phyloP scores from a whole-genome alignment of 495 filamentous ascomycete genomes.

The Penicillium chermesinum region DNA sequence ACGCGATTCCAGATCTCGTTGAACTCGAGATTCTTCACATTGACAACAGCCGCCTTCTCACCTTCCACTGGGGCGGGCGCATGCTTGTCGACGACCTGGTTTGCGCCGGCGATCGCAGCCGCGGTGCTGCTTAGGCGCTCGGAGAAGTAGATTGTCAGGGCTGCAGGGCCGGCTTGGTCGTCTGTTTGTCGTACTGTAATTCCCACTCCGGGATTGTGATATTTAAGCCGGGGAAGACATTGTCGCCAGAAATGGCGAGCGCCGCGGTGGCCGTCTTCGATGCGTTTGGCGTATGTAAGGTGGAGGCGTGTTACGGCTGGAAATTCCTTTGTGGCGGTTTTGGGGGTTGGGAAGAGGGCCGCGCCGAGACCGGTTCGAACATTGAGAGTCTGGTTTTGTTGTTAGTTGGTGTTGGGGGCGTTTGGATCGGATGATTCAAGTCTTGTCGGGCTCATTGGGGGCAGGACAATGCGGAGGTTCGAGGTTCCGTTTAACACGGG shows the following conservation, averaged over 20 bases:
- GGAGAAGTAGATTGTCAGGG: conserved; percentile 73
- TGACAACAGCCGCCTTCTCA: conserved; percentile 33
- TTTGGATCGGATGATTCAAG: not conserved
- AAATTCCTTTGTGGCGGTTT: conserved; percentile 44
- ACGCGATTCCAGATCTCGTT: conserved; percentile 64
- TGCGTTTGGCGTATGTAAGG: conserved; percentile 67
- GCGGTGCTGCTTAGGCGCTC: conserved; percentile 32
- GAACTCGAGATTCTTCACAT: conserved; percentile 33
- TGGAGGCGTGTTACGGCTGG: conserved; percentile 70
- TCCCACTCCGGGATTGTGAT: conserved; percentile 78
- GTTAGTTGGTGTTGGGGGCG: conserved; percentile 8
- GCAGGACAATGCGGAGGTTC: no score
- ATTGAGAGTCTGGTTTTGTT: conserved; percentile 55
- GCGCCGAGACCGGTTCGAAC: conserved; percentile 77
- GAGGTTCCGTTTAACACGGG: no score
- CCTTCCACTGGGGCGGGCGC: conserved; percentile 29
- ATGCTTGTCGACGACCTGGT: conserved; percentile 27
- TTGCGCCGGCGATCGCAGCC: conserved; percentile 17
- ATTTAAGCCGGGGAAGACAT: conserved; percentile 82
- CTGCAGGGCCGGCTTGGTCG: conserved; percentile 50
- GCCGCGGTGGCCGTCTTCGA: conserved; percentile 61
- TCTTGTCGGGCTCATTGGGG: not conserved
- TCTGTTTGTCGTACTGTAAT: conserved; percentile 72
- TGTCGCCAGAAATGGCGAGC: conserved; percentile 86
- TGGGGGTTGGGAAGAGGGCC: conserved; percentile 59